Percentiles rank a stretch among this genome's conserved stretches.
These are phyloP conservation scores for Blastobotrys serpentis DNA, from an alignment of 1,139 yeast genomes.

Conservation along the genomic window DNA sequence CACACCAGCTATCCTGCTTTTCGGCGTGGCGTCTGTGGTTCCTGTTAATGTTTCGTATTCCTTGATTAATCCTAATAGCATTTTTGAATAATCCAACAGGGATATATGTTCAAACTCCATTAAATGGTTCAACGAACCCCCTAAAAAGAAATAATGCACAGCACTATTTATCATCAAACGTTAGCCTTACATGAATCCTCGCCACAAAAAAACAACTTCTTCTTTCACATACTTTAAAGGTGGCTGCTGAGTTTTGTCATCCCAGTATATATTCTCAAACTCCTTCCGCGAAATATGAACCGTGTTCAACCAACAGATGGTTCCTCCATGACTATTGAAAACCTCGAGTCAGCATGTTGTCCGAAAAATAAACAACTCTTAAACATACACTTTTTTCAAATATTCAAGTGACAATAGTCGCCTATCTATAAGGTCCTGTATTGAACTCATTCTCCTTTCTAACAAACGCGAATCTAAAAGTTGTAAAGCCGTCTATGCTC, in stretches of 20 bases:
- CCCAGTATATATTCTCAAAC: constrained; percentile 25
- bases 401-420: constrained; percentile 31
- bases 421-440: constrained; percentile 24
- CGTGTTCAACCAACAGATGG: constrained; percentile 29
- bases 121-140: constrained; percentile 29
- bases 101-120: constrained; percentile 21
- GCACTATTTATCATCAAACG: constrained; percentile 17
- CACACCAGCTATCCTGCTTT: constrained; percentile 29
- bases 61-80: constrained; percentile 26
- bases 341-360: constrained; percentile 2
- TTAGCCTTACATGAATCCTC: too few relatives aligned
- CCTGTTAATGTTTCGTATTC: constrained; percentile 29
- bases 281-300: constrained; percentile 27
- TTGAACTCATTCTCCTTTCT: constrained; percentile 6
- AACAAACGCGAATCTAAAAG: too few relatives aligned
- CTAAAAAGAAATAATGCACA: constrained; percentile 28
- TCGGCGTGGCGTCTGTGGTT: constrained; percentile 23
- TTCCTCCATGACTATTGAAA: constrained; percentile 24
- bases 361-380: not conserved
- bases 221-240: constrained; percentile 24
- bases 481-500: not conserved
- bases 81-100: constrained; percentile 25
- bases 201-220: too few relatives aligned
- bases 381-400: constrained; percentile 31
- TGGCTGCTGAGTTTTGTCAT: constrained; percentile 19